Evolutionary conservation across 2,329 filamentous ascomycete genomes (phyloP), one percentile per base, ranked within the genome.

Genomic region (Nothopassalora personata): DNA sequence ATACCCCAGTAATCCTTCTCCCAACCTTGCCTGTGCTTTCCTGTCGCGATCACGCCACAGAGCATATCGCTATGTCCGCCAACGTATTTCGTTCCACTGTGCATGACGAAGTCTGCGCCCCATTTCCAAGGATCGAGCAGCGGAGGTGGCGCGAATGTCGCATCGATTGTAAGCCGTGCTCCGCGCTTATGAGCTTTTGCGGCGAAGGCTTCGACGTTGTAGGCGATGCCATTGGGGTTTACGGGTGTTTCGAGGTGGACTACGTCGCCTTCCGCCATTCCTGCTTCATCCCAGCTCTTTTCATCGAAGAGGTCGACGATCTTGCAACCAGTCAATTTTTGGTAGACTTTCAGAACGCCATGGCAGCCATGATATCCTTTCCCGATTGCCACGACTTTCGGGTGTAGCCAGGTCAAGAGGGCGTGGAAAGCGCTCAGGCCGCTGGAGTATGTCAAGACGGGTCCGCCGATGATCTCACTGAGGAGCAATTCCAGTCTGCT

Each of bases 61-160:
- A 97, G 83, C 81, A 97, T 82, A 75, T 99, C 94, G 65, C 88
- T 93, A 76, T 99, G 94, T 0, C 94, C 94, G 19, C 94, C 94
- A 66, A 99, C 85, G 75, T 97, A 99, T 80, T 97, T 99, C 18
- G 92, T 96, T 3, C 91, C 94, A 54, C 84, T 88, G 76, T 99
- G 94, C 90, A 97, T 89, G 34, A 96, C 84, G 0, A 92, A 75
- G 74, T 97, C 93, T 30, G 88, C 91, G 50, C 91, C 93, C 72
- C 83, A 87, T 30, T 74, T 71, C 68, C 97, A 94, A 0, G 94
- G 92, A 68, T 97, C 89, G 72, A 91, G 88, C 59, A 99, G 78
- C 30, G 90, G 90, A 33, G 94, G 94, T 45, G 94, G 94, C 3
- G 86, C 94, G 75, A 99, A 97, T 0, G 94, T 99, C 2, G 90